A percentile compares a stretch with the other conserved stretches of the same genome.
These are phyloP conservation scores for Cyphellophora attinorum DNA, from an alignment of 2,329 filamentous ascomycete species.

Conservation along the genomic window DNA sequence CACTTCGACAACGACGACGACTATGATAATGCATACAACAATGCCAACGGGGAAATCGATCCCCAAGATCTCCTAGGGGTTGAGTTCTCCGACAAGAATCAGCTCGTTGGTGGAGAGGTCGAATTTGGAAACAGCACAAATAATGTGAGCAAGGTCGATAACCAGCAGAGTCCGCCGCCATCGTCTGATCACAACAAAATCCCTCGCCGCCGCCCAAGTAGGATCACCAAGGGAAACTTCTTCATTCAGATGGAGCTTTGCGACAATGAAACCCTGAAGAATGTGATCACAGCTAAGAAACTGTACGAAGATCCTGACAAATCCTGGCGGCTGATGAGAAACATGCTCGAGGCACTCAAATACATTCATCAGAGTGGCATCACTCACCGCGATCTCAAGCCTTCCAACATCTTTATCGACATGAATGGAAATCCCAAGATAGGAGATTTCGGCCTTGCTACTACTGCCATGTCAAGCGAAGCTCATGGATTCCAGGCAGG, in stretches of 20 bases:
- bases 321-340: slow-evolving; percentile 82
- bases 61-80: too few relatives aligned
- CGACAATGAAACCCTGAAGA: slow-evolving; percentile 81
- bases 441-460: slow-evolving; percentile 91
- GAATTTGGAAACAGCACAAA: too few relatives aligned
- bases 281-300: slow-evolving; percentile 64
- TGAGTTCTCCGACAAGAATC: too few relatives aligned
- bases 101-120: too few relatives aligned
- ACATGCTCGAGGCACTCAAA: slow-evolving; percentile 78
- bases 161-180: too few relatives aligned
- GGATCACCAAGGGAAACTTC: slow-evolving; percentile 51
- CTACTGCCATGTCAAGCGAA: slow-evolving; percentile 47
- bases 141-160: too few relatives aligned
- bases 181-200: slow-evolving; percentile 27
- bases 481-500: slow-evolving; percentile 47
- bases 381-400: slow-evolving; percentile 92
- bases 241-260: slow-evolving; percentile 99
- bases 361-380: slow-evolving; percentile 88
- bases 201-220: not conserved
- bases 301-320: slow-evolving; percentile 66
- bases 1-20: slow-evolving; percentile 4
- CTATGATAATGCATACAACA: slow-evolving; percentile 3
- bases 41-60: too few relatives aligned
- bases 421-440: slow-evolving; percentile 84
- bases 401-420: slow-evolving; percentile 96